phyloP scores from a whole-genome alignment of 129 eudicot genomes.

The Erigeron canadensis region DNA sequence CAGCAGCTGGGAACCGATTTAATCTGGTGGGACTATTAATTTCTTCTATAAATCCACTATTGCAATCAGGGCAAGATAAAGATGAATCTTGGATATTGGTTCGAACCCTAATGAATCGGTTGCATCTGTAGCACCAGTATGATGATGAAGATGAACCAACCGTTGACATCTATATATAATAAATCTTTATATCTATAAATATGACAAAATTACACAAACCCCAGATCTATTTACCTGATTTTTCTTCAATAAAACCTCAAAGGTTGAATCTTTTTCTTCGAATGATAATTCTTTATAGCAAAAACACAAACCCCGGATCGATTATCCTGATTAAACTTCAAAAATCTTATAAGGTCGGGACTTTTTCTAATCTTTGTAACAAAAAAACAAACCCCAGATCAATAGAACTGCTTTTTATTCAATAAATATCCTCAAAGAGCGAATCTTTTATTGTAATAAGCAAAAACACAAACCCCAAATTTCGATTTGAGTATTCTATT shows the following conservation, averaged over 20 bases:
- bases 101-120: constrained; percentile 60
- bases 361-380: background rate
- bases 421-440: background rate
- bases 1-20: constrained; percentile 66
- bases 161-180: constrained; percentile 49
- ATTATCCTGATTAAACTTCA: background rate
- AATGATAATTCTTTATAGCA: background rate
- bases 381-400: constrained; percentile 3
- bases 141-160: constrained; percentile 46
- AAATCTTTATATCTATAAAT: background rate
- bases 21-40: constrained; percentile 49
- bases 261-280: constrained; percentile 4
- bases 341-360: background rate
- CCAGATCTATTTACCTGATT: background rate
- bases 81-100: constrained; percentile 41
- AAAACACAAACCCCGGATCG: constrained; percentile 13
- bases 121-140: constrained; percentile 97
- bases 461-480: constrained; percentile 1
- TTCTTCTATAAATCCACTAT: constrained; percentile 75
- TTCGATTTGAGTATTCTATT: background rate
- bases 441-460: background rate
- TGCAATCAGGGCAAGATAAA: constrained; percentile 77
- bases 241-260: constrained; percentile 4
- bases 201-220: background rate
- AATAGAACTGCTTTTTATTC: background rate